Evolutionary conservation across 305 asterid genomes (phyloP).

Genomic region (Solanum chacoense): DNA sequence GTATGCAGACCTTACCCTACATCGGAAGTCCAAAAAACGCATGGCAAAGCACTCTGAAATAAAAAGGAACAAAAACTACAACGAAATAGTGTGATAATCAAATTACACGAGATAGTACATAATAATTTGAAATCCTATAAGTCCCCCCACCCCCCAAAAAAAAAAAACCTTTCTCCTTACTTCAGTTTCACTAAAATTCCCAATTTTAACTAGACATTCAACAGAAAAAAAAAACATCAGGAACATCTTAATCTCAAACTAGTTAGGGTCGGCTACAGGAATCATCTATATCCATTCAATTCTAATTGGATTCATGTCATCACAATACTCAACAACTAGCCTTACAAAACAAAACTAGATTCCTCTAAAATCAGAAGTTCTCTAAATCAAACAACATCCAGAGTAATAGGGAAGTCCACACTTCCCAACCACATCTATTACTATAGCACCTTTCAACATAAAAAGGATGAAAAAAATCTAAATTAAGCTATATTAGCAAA

Average conservation of each 20-base stretch:
- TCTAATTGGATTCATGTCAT: background rate
- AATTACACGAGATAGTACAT: background rate
- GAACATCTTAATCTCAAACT: background rate
- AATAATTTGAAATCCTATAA: background rate
- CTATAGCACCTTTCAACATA: background rate
- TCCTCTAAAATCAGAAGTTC: background rate
- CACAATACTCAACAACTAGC: background rate
- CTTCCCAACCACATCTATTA: background rate
- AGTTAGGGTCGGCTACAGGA: background rate
- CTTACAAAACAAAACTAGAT: background rate
- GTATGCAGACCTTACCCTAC: background rate
- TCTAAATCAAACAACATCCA: background rate
- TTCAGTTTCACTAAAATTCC: background rate
- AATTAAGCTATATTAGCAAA: background rate
- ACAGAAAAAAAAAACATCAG: background rate
- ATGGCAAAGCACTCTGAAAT: background rate
- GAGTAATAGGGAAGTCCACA: background rate
- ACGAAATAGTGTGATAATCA: background rate
- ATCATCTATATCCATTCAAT: background rate
- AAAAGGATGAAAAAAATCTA: background rate
- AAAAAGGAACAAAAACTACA: background rate
- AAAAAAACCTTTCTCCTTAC: background rate
- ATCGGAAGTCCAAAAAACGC: background rate
- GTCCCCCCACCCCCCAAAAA: background rate
- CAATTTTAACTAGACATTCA: background rate